Base-by-base conservation (phyloP, 2,329 filamentous ascomycete species). In the Alternaria novae-zelandiae region DNA sequence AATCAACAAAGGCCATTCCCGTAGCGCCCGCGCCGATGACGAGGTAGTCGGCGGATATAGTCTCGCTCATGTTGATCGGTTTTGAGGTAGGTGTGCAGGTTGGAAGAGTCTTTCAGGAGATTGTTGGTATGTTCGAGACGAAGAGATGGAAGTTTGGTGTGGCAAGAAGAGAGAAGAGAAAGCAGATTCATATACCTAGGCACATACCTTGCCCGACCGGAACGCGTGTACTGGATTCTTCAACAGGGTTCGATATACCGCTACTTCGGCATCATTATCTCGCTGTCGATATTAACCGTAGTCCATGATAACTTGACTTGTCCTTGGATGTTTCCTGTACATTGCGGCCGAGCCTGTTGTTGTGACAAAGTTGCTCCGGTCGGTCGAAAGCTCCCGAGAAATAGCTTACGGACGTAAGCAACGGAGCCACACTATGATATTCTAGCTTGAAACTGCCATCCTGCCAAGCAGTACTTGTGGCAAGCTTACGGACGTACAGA, bases 71-170 rank as follows among this genome's bases (percentile, higher is more conserved):
- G 36, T 17, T 41, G 1, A n/a, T 41, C 36, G 36, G 0, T 41
- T 3, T 1, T 17, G 15, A 3, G 36, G 36, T 36, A 36, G 30
- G 30, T 36, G 1, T 17, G 36, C 0, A 41, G 36, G 36, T 41
- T 17, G n/a, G n/a, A 17, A 17, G 36, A 41, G 9, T 17, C 36
- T 0, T 41, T 6, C 0, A 41, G 15, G n/a, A 2, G 36, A 2
- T 17, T 17, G 36, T 6, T 17, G 1, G 36, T 41, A 17, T 17
- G 36, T 41, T 41, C 2, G 36, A 6, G 36, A 41, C 36, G 36
- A 41, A 41, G 36, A 6, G 15, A 1, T 17, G n/a, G 1, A 0
- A 11, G 36, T 41, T 41, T n/a, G 36, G 36, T 41, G 9, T 41
- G 17, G n/a, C 36, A 41, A 41, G n/a, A 41, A 41, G 15, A 41